Base-by-base conservation (phyloP, 192 early-diverging fungal species). In the Coemansia sp. region DNA sequence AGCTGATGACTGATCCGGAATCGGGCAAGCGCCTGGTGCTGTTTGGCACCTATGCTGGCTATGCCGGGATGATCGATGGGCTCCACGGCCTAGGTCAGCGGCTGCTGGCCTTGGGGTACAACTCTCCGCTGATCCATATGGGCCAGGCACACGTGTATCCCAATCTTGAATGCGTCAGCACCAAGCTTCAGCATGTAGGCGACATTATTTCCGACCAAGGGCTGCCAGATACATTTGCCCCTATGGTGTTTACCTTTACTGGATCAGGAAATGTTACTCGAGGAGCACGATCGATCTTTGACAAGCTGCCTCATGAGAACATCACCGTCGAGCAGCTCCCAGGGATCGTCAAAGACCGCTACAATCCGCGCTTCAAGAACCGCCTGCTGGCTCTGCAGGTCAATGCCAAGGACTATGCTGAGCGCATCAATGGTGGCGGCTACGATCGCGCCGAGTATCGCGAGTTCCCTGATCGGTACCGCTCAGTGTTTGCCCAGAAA, bases 41-140 rank as follows among this genome's bases (percentile, higher is more conserved):
- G 42, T 98, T 98, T 80, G 92, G 93, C 50, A 87, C 82, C 39
- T 90, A 92, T 53, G 96, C 96, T 1, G 96, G 96, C 8, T 93
- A 94, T 53, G 93, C 94, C 11, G 95, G 91, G 28, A 89, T 95
- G 86, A 86, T 98, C 54, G 94, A 98, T 51, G 83, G 86, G 6
- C 71, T 97, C 14, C 94, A 98, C 52, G 93, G 89, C 12, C 80
- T 98, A 51, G 96, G 96, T 4, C 88, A 91, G 59, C 81, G 94
- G 11, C 71, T 98, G 47, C 82, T 98, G 20, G 93, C 91, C 3
- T 65, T 88, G 5, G 96, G 94, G 2, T 93, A 93, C 69, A 92
- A 90, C 64, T 93, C 88, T 43, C 93, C 96, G n/a, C 95, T 98
- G 64, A 79, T 96, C 75, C 80, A 89, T 56, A 79, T 84, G 40